These are phyloP conservation scores for Stropharia rugosoannulata DNA, from an alignment of 768 basidiomycete species.

Conservation along the genomic window DNA sequence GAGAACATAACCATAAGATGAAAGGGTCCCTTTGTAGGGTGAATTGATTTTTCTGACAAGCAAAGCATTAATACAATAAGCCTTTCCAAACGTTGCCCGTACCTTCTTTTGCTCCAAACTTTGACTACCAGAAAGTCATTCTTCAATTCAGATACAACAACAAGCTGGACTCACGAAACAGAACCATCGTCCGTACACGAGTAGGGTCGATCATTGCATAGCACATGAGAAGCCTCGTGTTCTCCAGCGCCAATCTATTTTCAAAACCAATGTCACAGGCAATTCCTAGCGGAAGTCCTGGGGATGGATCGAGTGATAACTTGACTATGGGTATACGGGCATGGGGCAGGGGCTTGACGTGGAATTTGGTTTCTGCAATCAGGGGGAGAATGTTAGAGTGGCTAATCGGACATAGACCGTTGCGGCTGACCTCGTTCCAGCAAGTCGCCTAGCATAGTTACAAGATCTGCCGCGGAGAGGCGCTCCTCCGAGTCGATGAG, in stretches of 20 bases:
- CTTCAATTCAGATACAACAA: constrained; percentile 14
- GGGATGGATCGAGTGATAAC: constrained; percentile 86
- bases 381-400: constrained; percentile 2
- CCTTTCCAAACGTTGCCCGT: constrained; percentile 6
- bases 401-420: constrained; percentile 4
- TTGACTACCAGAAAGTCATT: constrained; percentile 62
- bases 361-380: constrained; percentile 84
- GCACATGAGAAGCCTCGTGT: constrained; percentile 93
- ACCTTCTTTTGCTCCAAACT: constrained; percentile 98
- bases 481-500: constrained; percentile 87
- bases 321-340: constrained; percentile 99
- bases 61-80: background rate
- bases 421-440: constrained; percentile 78
- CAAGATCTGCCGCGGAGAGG: constrained; percentile 82
- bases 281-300: constrained; percentile 80
- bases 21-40: constrained; percentile 94
- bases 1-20: constrained; percentile 96
- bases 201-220: constrained; percentile 97
- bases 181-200: constrained; percentile 88
- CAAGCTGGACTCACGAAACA: constrained; percentile 77
- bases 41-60: constrained; percentile 90
- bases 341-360: constrained; percentile 94
- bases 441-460: constrained; percentile 90
- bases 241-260: constrained; percentile 95
- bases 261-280: constrained; percentile 99